Evolutionary conservation across 2,329 filamentous ascomycete genomes (phyloP).

Genomic region (Aspergillus ibericus): DNA sequence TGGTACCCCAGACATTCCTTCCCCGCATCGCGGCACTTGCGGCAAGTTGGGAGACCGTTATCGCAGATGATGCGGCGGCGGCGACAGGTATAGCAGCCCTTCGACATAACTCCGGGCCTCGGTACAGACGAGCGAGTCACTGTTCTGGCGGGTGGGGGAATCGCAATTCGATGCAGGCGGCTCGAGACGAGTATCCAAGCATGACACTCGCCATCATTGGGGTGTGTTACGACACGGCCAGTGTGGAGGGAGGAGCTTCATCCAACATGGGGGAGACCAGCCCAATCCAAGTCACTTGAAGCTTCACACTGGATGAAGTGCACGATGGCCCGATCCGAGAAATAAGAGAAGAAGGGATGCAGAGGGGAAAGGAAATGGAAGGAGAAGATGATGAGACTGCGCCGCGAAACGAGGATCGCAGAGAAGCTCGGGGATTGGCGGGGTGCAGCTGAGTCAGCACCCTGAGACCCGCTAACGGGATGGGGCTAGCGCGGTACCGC

Average conservation of each 20-base stretch:
- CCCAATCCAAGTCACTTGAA: background rate
- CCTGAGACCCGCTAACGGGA: background rate
- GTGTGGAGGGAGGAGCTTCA: background rate
- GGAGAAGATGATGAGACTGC: background rate
- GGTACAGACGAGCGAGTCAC: too few species aligned
- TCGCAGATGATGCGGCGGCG: conserved; percentile 47
- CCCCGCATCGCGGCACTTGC: conserved; percentile 44
- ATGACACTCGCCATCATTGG: conserved; percentile 23
- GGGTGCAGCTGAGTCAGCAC: background rate
- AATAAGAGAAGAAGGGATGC: background rate
- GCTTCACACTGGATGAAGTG: background rate
- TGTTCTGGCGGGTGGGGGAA: background rate
- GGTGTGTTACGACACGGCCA: background rate
- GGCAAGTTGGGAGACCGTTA: conserved; percentile 43
- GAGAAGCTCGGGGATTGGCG: background rate
- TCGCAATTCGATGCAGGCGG: conserved; percentile 8
- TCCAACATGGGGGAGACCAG: background rate
- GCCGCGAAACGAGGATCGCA: background rate
- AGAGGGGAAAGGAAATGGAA: background rate
- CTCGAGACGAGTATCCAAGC: conserved; percentile 16
- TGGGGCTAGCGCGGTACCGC: background rate
- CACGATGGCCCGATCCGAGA: background rate
- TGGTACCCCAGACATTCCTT: conserved; percentile 47
- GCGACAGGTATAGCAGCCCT: conserved; percentile 47
- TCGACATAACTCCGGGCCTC: conserved; percentile 37